phyloP scores from a whole-genome alignment of 768 basidiomycete species.

The Rhizopogon roseolus region DNA sequence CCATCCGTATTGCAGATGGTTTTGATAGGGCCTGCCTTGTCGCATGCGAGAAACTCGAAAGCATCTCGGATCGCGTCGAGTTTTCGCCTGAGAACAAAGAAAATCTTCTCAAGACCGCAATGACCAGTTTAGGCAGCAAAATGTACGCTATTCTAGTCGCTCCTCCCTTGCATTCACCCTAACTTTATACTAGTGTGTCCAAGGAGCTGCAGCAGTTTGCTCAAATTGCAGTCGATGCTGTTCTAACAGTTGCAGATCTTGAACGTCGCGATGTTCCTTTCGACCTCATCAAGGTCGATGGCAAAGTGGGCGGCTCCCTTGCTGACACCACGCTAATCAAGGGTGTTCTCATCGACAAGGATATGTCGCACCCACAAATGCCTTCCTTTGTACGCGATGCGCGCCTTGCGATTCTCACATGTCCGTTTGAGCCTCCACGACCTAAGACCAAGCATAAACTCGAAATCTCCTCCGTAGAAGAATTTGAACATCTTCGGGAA shows the following conservation, averaged over 20 bases:
- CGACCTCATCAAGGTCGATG: constrained; percentile 98
- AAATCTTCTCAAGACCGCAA: constrained; percentile 90
- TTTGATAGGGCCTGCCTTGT: constrained; percentile 93
- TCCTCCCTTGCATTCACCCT: not conserved
- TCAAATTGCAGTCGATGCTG: constrained; percentile 96
- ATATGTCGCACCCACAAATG: constrained; percentile 99
- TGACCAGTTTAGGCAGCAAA: constrained; percentile 96
- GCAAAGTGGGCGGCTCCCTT: constrained; percentile 96
- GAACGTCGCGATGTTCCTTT: constrained; percentile 94
- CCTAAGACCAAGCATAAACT: constrained; percentile 99
- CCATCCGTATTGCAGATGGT: constrained; percentile 98
- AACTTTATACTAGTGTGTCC: constrained; percentile 67
- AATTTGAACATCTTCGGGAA: constrained; percentile 89
- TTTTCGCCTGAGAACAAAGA: constrained; percentile 79
- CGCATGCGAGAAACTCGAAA: constrained; percentile 86
- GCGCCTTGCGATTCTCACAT: constrained; percentile 92
- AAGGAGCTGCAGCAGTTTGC: constrained; percentile 96
- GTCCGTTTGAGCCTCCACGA: constrained; percentile 97
- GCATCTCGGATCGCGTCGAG: constrained; percentile 84
- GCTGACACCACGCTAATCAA: constrained; percentile 94
- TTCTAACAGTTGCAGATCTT: constrained; percentile 90
- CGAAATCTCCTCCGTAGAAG: constrained; percentile 94
- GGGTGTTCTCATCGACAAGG: constrained; percentile 98
- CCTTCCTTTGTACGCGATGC: constrained; percentile 85
- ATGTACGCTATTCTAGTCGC: constrained; percentile 56